These are phyloP conservation scores for Massarina eburnea DNA, from an alignment of 2,329 filamentous ascomycete species.

Conservation along the genomic window DNA sequence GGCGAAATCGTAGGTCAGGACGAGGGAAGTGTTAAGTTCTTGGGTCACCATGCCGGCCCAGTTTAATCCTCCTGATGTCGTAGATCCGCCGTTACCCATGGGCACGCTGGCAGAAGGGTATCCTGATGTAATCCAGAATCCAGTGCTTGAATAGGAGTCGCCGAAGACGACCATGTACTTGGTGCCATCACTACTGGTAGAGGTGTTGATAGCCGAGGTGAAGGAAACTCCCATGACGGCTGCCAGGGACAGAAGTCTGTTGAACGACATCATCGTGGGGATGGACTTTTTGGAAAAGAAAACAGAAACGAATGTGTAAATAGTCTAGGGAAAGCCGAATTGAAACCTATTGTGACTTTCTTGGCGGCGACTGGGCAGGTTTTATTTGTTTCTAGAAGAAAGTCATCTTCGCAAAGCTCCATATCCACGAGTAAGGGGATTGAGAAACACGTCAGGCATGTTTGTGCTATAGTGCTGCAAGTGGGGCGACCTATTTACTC, in stretches of 20 bases:
- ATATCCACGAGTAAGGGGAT: neutral
- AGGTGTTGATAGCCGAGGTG: neutral
- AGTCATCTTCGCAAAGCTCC: neutral
- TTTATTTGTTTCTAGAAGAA: no score
- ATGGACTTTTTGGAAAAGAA: no score
- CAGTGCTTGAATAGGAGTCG: slow-evolving; percentile 24
- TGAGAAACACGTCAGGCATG: neutral
- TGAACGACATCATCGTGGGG: no score
- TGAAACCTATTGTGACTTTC: no score
- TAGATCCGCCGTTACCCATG: slow-evolving; percentile 24
- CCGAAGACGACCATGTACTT: slow-evolving; percentile 12
- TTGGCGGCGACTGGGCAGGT: no score
- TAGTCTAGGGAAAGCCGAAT: no score
- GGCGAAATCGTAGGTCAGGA: slow-evolving; percentile 23
- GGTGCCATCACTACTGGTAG: neutral
- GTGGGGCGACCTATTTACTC: slow-evolving; percentile 1
- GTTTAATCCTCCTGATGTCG: slow-evolving; percentile 21
- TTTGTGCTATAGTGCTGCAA: slow-evolving; percentile 1
- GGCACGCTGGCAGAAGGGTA: slow-evolving; percentile 21
- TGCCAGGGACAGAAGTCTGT: no score
- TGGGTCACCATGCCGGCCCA: slow-evolving; percentile 22
- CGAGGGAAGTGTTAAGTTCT: slow-evolving; percentile 16
- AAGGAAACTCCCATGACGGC: no score
- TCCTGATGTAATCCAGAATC: slow-evolving; percentile 15
- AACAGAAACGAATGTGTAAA: no score